phyloP scores from a whole-genome alignment of 768 basidiomycete species.

The Tulasnella sp. region DNA sequence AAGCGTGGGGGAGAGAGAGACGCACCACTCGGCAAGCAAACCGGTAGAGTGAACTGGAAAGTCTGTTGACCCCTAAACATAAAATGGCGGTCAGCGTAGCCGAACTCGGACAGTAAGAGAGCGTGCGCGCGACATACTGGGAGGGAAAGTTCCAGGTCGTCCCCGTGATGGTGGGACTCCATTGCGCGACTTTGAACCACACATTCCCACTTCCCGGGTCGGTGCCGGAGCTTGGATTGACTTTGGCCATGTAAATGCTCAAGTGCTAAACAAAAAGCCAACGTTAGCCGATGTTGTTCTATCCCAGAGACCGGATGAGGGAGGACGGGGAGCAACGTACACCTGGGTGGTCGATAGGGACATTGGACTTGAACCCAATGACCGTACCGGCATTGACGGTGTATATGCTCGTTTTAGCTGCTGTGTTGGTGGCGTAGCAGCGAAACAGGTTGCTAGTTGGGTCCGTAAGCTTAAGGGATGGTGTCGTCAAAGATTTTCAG shows the following conservation, averaged over 20 bases:
- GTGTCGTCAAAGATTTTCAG: too few species aligned
- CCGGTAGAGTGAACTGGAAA: background rate
- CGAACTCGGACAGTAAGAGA: background rate
- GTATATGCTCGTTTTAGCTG: conserved; percentile 39
- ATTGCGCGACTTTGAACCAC: conserved; percentile 38
- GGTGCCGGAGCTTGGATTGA: conserved; percentile 34
- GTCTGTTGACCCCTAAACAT: background rate
- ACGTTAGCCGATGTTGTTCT: background rate
- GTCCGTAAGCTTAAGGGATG: conserved; percentile 38
- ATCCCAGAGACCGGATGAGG: background rate
- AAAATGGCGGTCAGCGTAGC: background rate
- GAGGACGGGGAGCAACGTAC: conserved; percentile 29
- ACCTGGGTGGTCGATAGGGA: conserved; percentile 37
- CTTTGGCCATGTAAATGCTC: conserved; percentile 37
- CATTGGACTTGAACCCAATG: conserved; percentile 42
- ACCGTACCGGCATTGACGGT: conserved; percentile 42
- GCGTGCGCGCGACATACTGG: background rate
- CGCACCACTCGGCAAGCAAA: background rate
- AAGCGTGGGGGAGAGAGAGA: background rate
- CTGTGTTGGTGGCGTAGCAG: conserved; percentile 44
- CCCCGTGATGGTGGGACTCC: background rate
- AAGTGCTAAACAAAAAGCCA: conserved; percentile 30
- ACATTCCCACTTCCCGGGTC: conserved; percentile 37
- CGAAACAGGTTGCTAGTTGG: conserved; percentile 43
- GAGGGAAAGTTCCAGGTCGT: background rate